These are phyloP conservation scores for Suhomyces guaymorum DNA, from an alignment of 1,139 yeast genomes.

Conservation along the genomic window DNA sequence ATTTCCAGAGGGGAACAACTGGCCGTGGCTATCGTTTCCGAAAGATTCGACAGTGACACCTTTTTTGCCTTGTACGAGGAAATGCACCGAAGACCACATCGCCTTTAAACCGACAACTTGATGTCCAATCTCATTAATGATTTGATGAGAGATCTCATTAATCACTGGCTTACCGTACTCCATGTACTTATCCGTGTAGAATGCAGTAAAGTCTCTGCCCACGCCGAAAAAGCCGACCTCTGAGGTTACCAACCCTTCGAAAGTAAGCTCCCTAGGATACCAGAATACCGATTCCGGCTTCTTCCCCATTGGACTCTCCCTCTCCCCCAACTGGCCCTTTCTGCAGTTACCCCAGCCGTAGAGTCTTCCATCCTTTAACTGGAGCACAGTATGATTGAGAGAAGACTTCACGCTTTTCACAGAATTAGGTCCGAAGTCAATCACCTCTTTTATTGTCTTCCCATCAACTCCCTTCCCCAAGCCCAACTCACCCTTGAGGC, in stretches of 20 bases:
- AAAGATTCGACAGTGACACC: slow-evolving; percentile 38
- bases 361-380: slow-evolving; percentile 40
- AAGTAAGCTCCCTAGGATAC: slow-evolving; percentile 29
- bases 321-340: slow-evolving; percentile 64
- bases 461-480: slow-evolving; percentile 34
- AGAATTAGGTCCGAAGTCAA: slow-evolving; percentile 4
- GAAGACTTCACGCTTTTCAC: slow-evolving; percentile 45
- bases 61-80: slow-evolving; percentile 11
- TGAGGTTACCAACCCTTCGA: slow-evolving; percentile 13
- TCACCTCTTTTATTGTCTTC: slow-evolving; percentile 9
- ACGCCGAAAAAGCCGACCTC: slow-evolving; percentile 28
- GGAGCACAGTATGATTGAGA: slow-evolving; percentile 56
- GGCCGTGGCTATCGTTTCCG: slow-evolving; percentile 83
- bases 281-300: slow-evolving; percentile 24
- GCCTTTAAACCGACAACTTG: slow-evolving; percentile 32
- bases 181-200: slow-evolving; percentile 12
- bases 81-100: slow-evolving; percentile 88
- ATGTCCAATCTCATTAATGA: neutral
- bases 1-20: slow-evolving; percentile 39
- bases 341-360: slow-evolving; percentile 86
- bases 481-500: slow-evolving; percentile 78
- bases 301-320: slow-evolving; percentile 8
- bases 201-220: slow-evolving; percentile 50
- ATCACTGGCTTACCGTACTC: slow-evolving; percentile 10
- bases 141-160: no score